A percentile compares a stretch with the other conserved stretches of the same genome.
phyloP scores from a whole-genome alignment of 441 rosid species.

The Gossypium schwendimanii region DNA sequence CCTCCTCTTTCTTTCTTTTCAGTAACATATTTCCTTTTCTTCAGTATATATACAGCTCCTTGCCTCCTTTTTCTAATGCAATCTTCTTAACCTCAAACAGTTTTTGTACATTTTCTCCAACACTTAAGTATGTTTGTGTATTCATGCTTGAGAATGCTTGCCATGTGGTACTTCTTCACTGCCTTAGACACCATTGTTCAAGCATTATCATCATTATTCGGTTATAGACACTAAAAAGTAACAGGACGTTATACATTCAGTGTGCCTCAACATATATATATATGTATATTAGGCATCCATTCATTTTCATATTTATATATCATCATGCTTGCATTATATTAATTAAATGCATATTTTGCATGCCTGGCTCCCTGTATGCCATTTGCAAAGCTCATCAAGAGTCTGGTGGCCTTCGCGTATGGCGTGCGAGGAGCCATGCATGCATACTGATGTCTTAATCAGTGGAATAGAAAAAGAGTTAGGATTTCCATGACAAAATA shows the following conservation, averaged over 20 bases:
- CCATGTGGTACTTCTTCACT: conserved; percentile 3
- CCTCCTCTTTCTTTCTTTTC: background rate
- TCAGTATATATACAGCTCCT: background rate
- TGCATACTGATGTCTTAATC: conserved; percentile 5
- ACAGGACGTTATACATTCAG: background rate
- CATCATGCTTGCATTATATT: conserved; percentile 7
- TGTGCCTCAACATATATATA: background rate
- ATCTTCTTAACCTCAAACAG: background rate
- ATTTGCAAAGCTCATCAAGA: conserved; percentile 27
- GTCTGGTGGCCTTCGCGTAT: conserved; percentile 29
- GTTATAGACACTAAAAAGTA: background rate
- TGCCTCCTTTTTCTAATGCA: background rate
- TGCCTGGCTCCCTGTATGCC: conserved; percentile 62
- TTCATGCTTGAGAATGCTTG: background rate
- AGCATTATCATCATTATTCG: background rate
- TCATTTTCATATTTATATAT: conserved; percentile 5
- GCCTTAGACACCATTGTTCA: background rate
- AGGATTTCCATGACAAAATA: background rate
- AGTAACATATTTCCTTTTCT: background rate
- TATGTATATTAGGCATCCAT: background rate
- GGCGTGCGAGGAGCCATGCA: conserved; percentile 55
- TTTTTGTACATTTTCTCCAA: background rate
- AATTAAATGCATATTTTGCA: conserved; percentile 6
- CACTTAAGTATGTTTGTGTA: background rate
- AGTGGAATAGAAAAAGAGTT: background rate